These are phyloP conservation scores for Citrullus colocynthis DNA, from an alignment of 306 rosid genomes.

Conservation along the genomic window DNA sequence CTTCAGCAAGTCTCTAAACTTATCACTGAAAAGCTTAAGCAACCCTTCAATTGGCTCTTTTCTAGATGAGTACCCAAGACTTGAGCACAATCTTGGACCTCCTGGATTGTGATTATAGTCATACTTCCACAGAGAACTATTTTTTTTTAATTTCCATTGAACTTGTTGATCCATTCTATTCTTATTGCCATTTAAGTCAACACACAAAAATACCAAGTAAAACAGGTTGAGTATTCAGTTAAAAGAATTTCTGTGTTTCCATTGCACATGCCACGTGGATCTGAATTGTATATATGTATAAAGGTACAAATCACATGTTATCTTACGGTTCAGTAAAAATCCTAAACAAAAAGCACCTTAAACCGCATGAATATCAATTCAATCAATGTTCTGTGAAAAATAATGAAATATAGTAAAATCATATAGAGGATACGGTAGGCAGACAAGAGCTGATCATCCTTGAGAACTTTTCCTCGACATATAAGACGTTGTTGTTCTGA, in stretches of 20 bases:
- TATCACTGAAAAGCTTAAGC: neutral
- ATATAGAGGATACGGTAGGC: constrained; percentile 47
- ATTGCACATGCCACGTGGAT: neutral
- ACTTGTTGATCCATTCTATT: neutral
- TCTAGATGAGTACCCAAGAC: neutral
- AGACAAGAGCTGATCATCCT: constrained; percentile 55
- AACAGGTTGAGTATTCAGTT: neutral
- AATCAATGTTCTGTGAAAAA: neutral
- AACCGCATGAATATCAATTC: neutral
- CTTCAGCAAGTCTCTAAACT: neutral
- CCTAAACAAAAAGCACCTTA: neutral
- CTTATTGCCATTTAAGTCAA: neutral
- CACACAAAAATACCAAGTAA: neutral
- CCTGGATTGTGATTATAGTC: neutral
- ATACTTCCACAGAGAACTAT: neutral
- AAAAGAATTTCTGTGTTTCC: neutral
- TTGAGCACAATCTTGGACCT: neutral
- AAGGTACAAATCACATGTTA: neutral
- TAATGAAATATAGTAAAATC: neutral
- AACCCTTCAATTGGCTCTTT: neutral
- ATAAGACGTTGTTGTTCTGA: constrained; percentile 50
- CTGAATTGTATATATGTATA: neutral
- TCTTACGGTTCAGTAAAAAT: neutral
- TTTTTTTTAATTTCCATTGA: neutral
- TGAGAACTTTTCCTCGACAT: constrained; percentile 58